Conservation (phyloP, 495 filamentous ascomycete species). For the Penicillium egyptiacum region DNA sequence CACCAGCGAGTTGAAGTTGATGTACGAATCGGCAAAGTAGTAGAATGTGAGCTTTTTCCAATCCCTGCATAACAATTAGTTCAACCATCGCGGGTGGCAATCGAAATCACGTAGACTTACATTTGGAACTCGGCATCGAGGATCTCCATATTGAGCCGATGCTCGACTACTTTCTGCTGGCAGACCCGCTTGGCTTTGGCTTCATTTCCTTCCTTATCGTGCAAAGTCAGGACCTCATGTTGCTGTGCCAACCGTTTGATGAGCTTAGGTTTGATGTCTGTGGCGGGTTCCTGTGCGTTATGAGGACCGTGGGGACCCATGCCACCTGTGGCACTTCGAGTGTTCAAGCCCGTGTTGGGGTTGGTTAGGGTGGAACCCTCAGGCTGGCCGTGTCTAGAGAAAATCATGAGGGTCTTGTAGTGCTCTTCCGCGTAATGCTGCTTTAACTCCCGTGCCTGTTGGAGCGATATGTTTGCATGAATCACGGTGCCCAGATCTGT, state of each 20-base stretch:
- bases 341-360: slow-evolving; percentile 48
- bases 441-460: slow-evolving; percentile 81
- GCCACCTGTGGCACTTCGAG: slow-evolving; percentile 64
- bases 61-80: slow-evolving; percentile 60
- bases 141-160: slow-evolving; percentile 96
- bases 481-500: slow-evolving; percentile 94
- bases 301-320: slow-evolving; percentile 71
- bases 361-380: slow-evolving; percentile 59
- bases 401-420: slow-evolving; percentile 97
- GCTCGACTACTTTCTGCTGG: slow-evolving; percentile 92
- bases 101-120: slow-evolving; percentile 53
- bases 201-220: slow-evolving; percentile 95
- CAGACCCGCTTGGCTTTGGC: slow-evolving; percentile 96
- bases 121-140: slow-evolving; percentile 99
- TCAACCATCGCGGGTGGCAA: background rate
- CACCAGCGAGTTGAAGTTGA: slow-evolving; percentile 97
- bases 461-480: slow-evolving; percentile 77
- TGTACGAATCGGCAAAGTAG: slow-evolving; percentile 96
- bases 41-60: slow-evolving; percentile 99
- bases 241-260: slow-evolving; percentile 91
- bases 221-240: slow-evolving; percentile 81
- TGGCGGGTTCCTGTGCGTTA: slow-evolving; percentile 70
- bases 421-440: slow-evolving; percentile 90
- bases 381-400: slow-evolving; percentile 67
- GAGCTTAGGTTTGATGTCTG: slow-evolving; percentile 88